Conservation (phyloP, 192 early-diverging fungal species). For the Umbelopsis sp. region DNA sequence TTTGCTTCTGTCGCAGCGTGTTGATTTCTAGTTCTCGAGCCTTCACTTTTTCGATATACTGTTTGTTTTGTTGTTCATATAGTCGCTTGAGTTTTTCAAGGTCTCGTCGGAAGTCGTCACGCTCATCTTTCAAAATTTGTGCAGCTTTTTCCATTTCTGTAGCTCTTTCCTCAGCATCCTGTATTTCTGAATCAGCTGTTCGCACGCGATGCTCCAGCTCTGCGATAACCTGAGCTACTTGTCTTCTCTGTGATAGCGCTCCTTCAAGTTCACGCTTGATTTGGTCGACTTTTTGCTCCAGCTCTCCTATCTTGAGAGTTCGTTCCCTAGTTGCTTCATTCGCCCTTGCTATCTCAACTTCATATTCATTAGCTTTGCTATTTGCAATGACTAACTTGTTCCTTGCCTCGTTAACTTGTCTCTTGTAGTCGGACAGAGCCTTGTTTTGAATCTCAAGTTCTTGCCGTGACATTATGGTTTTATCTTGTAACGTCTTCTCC, state of each 20-base stretch:
- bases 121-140: not conserved
- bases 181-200: not conserved
- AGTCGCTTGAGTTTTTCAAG: conserved; percentile 10
- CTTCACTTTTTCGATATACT: conserved; percentile 2
- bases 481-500: conserved; percentile 6
- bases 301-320: conserved; percentile 1
- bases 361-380: conserved; percentile 13
- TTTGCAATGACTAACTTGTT: not conserved
- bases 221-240: not conserved
- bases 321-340: conserved; percentile 9
- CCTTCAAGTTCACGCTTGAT: conserved; percentile 10
- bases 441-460: not conserved
- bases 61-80: conserved; percentile 15
- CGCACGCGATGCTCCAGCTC: conserved; percentile 5
- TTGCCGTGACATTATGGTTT: not conserved
- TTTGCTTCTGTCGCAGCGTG: not conserved
- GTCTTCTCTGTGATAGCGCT: not conserved
- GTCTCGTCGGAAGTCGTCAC: conserved; percentile 11
- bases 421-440: conserved; percentile 2
- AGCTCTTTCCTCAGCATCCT: conserved; percentile 4
- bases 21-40: conserved; percentile 9
- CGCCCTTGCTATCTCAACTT: conserved; percentile 1
- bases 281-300: conserved; percentile 12
- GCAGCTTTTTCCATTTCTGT: conserved; percentile 6
- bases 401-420: not conserved